Conservation (phyloP, 768 basidiomycete genomes). For the Psilocybe cubensis region DNA sequence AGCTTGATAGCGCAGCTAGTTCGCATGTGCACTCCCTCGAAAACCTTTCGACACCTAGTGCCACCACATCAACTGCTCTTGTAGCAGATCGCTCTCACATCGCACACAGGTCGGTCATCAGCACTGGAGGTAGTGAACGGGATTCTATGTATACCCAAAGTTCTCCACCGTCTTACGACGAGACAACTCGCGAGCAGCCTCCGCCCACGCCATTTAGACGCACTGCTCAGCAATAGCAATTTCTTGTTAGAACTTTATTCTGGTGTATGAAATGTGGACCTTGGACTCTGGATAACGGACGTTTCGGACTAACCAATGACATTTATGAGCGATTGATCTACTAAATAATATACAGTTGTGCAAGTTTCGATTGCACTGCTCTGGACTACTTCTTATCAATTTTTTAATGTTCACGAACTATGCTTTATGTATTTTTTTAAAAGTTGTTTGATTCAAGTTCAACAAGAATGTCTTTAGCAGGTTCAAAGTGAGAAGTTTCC, state of each 20-base stretch:
- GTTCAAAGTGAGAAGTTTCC: too few relatives aligned
- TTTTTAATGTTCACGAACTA: too few relatives aligned
- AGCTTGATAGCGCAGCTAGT: neutral
- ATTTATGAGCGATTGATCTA: too few relatives aligned
- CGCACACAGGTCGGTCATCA: neutral
- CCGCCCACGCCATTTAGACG: neutral
- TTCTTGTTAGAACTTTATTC: neutral
- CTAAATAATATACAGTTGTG: too few relatives aligned
- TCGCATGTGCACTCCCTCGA: neutral
- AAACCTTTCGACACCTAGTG: neutral
- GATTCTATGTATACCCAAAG: neutral
- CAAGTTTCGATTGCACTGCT: too few relatives aligned
- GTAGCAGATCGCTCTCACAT: neutral
- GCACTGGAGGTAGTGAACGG: neutral
- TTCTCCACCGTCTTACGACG: constrained; percentile 17
- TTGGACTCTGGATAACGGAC: too few relatives aligned
- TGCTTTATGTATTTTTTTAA: too few relatives aligned
- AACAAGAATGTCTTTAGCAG: too few relatives aligned
- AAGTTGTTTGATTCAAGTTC: too few relatives aligned
- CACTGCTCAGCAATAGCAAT: neutral
- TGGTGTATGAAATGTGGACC: too few relatives aligned
- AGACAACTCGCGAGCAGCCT: constrained; percentile 10
- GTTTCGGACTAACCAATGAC: too few relatives aligned
- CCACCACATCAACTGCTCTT: neutral
- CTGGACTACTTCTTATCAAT: too few relatives aligned